Percentiles rank a stretch among this genome's conserved stretches.
Evolutionary conservation across 2,329 filamentous ascomycete genomes (phyloP).

Genomic region (Fusarium redolens): DNA sequence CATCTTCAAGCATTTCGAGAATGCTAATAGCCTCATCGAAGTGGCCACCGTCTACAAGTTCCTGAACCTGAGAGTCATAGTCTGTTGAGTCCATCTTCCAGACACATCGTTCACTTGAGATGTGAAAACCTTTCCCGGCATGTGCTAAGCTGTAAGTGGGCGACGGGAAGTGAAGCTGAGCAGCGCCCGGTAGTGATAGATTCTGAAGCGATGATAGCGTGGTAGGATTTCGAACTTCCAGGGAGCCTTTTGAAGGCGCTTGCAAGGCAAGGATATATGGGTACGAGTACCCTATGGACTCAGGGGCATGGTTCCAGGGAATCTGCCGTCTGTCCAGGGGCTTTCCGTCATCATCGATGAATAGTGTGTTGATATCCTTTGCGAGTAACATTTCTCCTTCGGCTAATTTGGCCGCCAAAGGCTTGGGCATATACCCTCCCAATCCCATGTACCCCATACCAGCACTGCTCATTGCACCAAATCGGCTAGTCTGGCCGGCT

Average conservation of each 20-base stretch:
- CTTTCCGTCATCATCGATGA: constrained; percentile 86
- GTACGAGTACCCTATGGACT: constrained; percentile 95
- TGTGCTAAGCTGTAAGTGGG: constrained; percentile 95
- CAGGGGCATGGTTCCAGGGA: constrained; percentile 90
- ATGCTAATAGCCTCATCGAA: constrained; percentile 95
- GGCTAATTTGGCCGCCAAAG: constrained; percentile 82
- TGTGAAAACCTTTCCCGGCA: constrained; percentile 94
- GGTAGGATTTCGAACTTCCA: constrained; percentile 93
- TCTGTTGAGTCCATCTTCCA: constrained; percentile 97
- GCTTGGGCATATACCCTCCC: constrained; percentile 90
- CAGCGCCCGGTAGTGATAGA: constrained; percentile 83
- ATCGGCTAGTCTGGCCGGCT: constrained; percentile 74
- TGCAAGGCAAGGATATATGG: constrained; percentile 93
- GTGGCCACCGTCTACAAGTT: constrained; percentile 77
- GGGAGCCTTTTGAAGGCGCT: constrained; percentile 80
- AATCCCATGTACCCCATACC: constrained; percentile 98
- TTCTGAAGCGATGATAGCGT: constrained; percentile 91
- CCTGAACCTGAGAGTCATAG: constrained; percentile 89
- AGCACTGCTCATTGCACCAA: constrained; percentile 83
- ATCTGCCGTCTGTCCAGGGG: constrained; percentile 86
- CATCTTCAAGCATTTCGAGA: constrained; percentile 90
- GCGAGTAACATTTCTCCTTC: constrained; percentile 91
- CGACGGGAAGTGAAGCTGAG: constrained; percentile 88
- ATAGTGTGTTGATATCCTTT: constrained; percentile 97
- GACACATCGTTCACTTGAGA: constrained; percentile 88